A percentile compares a stretch with the other conserved stretches of the same genome.
These are phyloP conservation scores for Ganoderma resinaceum DNA, from an alignment of 1,284 basidiomycete species.

Conservation along the genomic window DNA sequence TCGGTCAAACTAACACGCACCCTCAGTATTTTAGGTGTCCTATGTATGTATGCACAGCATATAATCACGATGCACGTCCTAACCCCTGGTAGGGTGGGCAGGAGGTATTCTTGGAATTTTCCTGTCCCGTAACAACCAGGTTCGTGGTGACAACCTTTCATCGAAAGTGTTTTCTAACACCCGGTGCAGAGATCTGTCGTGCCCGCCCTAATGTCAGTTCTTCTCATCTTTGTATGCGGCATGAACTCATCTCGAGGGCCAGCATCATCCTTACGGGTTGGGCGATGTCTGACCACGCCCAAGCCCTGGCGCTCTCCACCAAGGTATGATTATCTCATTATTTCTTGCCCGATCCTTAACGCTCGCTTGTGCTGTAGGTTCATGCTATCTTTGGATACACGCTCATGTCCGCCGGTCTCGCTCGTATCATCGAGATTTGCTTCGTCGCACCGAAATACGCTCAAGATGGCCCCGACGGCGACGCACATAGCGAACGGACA, in stretches of 20 bases:
- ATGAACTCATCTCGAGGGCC: constrained; percentile 11
- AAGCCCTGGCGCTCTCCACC: constrained; percentile 85
- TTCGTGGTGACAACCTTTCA: constrained; percentile 30
- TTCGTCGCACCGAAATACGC: constrained; percentile 61
- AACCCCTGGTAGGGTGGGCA: constrained; percentile 76
- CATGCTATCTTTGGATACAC: constrained; percentile 87
- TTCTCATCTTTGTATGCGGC: constrained; percentile 11
- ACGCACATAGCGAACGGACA: constrained; percentile 70
- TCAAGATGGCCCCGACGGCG: constrained; percentile 47
- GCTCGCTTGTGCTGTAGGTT: constrained; percentile 54
- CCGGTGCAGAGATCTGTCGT: constrained; percentile 73
- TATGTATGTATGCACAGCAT: constrained; percentile 43
- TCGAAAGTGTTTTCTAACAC: constrained; percentile 5
- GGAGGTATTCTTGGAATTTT: constrained; percentile 91
- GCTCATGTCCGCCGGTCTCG: constrained; percentile 85
- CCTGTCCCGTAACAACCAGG: constrained; percentile 83
- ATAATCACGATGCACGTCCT: background rate
- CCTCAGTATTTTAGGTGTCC: constrained; percentile 48
- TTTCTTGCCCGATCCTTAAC: background rate
- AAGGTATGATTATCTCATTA: constrained; percentile 54
- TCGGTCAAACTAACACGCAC: background rate
- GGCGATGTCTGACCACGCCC: constrained; percentile 93
- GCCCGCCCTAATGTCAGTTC: constrained; percentile 79
- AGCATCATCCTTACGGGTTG: constrained; percentile 92
- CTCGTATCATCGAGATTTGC: constrained; percentile 89